Base-by-base conservation (phyloP, 305 asterid species). In the Andrographis paniculata region DNA sequence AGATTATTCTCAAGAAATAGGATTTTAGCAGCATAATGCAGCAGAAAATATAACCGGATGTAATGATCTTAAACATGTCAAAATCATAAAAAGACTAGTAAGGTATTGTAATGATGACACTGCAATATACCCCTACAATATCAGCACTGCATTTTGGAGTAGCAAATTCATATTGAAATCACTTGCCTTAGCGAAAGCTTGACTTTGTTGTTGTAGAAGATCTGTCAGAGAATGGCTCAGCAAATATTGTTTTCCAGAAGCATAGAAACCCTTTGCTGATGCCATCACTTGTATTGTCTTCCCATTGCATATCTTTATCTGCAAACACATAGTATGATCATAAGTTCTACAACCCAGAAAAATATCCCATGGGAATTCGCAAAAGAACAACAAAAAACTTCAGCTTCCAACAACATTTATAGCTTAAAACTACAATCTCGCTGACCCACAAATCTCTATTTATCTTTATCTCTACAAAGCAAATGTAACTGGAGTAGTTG, bases 151-250 rank as follows among this genome's bases (percentile, higher is more conserved):
- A 31, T 22, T 50, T 47, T 5, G 22, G 36, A 41, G 45, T 4
- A 22, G 45, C 51, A 48, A 56, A 27, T 39, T 35, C 37, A 38
- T 42, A 20, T 43, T 4, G 47, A 53, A 51, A 42, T 48, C 48
- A 68, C 94, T 72, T 66, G 82, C 99, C 54, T 84, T 82, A 51
- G 87, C 93, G 60, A 93, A 93, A 62, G 94, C 95, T 77, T 74
- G 99, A 61, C 99, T 93, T 61, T 84, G 94, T 73, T 88, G 99
- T 67, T 88, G 99, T 70, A 93, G 82, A 75, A 93, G 97, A 84
- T 88, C 99, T 56, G 84, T 89, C 80, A 93, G 76, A 61, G 94
- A 88, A 72, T 81, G 92, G 65, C 89, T 85, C 55, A 55, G 88
- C 55, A 88, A 21, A 63, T 65, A 63, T 51, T 84, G 96, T 60